A percentile compares a stretch with the other conserved stretches of the same genome.
Conservation (phyloP, 2,329 filamentous ascomycete genomes). For the Phyllachora maydis region DNA sequence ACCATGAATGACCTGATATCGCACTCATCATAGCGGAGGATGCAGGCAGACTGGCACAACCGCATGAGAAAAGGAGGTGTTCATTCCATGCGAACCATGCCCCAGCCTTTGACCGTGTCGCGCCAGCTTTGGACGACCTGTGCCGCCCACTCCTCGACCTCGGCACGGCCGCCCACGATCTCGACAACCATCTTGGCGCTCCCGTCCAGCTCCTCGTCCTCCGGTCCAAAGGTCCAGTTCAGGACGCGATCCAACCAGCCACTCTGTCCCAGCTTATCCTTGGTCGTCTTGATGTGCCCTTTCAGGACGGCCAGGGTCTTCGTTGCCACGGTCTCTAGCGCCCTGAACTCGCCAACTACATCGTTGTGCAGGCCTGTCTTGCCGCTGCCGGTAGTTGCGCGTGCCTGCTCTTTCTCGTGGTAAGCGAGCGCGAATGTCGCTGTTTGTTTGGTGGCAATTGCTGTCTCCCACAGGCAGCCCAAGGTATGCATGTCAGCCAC, state of each 20-base stretch:
- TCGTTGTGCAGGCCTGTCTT: slow-evolving; percentile 12
- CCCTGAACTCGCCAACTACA: slow-evolving; percentile 12
- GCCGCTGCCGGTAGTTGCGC: slow-evolving; percentile 13
- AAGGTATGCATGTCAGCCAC: slow-evolving; percentile 1
- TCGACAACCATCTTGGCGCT: slow-evolving; percentile 8
- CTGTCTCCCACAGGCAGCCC: slow-evolving; percentile 16
- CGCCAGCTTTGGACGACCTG: slow-evolving; percentile 16
- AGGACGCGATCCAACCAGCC: slow-evolving; percentile 17
- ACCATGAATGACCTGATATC: too few species aligned
- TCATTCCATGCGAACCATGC: too few species aligned
- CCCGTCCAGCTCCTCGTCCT: slow-evolving; percentile 4
- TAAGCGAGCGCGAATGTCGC: slow-evolving; percentile 9
- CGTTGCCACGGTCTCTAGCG: slow-evolving; percentile 7
- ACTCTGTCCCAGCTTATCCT: slow-evolving; percentile 9
- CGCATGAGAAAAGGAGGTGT: too few species aligned
- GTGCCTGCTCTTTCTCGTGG: slow-evolving; percentile 12
- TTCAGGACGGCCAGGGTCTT: slow-evolving; percentile 10
- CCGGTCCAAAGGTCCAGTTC: slow-evolving; percentile 11
- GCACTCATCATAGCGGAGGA: too few species aligned
- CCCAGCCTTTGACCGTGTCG: slow-evolving; percentile 16
- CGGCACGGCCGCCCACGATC: slow-evolving; percentile 8
- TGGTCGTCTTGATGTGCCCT: slow-evolving; percentile 11
- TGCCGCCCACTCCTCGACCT: slow-evolving; percentile 14
- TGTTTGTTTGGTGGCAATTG: slow-evolving; percentile 11
- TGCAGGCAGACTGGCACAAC: too few species aligned